Percentiles rank a stretch among this genome's conserved stretches.
phyloP scores from a whole-genome alignment of 345 rosid species.

The Moringa oleifera region DNA sequence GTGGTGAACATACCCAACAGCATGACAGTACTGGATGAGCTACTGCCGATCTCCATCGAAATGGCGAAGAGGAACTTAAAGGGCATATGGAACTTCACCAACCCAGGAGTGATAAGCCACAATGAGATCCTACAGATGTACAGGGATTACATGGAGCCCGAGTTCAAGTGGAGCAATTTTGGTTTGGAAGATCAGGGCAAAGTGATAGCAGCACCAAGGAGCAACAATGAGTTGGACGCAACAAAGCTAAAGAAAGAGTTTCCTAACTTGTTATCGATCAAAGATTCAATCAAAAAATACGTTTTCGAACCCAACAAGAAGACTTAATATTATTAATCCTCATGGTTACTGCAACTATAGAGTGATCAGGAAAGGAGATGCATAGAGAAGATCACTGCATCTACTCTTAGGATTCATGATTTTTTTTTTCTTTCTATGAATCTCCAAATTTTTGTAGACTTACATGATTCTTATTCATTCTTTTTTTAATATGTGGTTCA shows the following conservation, averaged over 20 bases:
- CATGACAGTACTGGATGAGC: constrained; percentile 61
- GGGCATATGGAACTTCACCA: constrained; percentile 61
- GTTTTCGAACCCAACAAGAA: constrained; percentile 49
- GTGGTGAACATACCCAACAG: constrained; percentile 60
- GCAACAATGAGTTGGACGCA: constrained; percentile 59
- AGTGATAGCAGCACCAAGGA: constrained; percentile 48
- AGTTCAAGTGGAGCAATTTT: constrained; percentile 43
- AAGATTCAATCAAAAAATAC: constrained; percentile 45
- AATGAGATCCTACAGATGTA: constrained; percentile 56
- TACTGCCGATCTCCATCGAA: constrained; percentile 51
- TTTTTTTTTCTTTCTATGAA: not conserved
- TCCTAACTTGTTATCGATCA: constrained; percentile 45
- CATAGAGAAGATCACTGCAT: not conserved
- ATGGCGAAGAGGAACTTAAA: constrained; percentile 53
- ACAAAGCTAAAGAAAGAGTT: constrained; percentile 47
- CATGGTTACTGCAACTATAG: not conserved
- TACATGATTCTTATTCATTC: not conserved
- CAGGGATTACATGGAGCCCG: constrained; percentile 36
- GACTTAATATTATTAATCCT: constrained; percentile 10
- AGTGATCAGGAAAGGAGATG: not conserved
- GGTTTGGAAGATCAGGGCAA: constrained; percentile 50
- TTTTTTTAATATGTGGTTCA: no score
- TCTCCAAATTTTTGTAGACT: not conserved
- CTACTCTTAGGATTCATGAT: not conserved
- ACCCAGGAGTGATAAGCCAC: constrained; percentile 56